A percentile compares a stretch with the other conserved stretches of the same genome.
Conservation (phyloP, 2,329 filamentous ascomycete genomes). For the Fusarium illudens region DNA sequence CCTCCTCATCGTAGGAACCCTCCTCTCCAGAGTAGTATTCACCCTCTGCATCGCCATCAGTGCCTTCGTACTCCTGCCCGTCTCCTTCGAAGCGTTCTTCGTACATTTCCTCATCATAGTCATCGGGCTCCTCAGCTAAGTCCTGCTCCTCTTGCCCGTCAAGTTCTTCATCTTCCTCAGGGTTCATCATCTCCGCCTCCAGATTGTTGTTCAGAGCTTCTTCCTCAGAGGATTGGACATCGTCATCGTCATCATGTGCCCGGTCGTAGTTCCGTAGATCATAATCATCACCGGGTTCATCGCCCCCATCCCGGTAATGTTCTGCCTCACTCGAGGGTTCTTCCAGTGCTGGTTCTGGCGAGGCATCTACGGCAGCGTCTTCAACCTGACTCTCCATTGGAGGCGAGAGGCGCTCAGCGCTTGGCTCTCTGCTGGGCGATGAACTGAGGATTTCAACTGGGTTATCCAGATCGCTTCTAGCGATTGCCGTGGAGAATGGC, state of each 20-base stretch:
- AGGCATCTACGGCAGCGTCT: not conserved
- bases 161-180: slow-evolving; percentile 33
- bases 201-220: slow-evolving; percentile 41
- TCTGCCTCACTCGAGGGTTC: slow-evolving; percentile 33
- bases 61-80: slow-evolving; percentile 35
- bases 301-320: slow-evolving; percentile 38
- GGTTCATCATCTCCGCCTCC: slow-evolving; percentile 35
- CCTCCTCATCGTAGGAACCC: slow-evolving; percentile 38
- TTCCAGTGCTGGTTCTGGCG: slow-evolving; percentile 16
- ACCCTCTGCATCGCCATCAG: slow-evolving; percentile 43
- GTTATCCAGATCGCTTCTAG: slow-evolving; percentile 28
- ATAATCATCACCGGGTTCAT: slow-evolving; percentile 47
- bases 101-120: slow-evolving; percentile 40
- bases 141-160: slow-evolving; percentile 35
- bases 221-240: slow-evolving; percentile 42
- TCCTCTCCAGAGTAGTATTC: slow-evolving; percentile 43
- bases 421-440: slow-evolving; percentile 25
- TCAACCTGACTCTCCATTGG: slow-evolving; percentile 7
- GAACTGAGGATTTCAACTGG: slow-evolving; percentile 39
- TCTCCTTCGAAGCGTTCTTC: slow-evolving; percentile 31
- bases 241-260: slow-evolving; percentile 47
- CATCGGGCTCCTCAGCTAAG: slow-evolving; percentile 19
- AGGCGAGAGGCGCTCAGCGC: slow-evolving; percentile 11
- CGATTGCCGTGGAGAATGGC: slow-evolving; percentile 7
- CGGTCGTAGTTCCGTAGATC: slow-evolving; percentile 47